phyloP scores from a whole-genome alignment of 345 rosid species.

The Linum tenue region DNA sequence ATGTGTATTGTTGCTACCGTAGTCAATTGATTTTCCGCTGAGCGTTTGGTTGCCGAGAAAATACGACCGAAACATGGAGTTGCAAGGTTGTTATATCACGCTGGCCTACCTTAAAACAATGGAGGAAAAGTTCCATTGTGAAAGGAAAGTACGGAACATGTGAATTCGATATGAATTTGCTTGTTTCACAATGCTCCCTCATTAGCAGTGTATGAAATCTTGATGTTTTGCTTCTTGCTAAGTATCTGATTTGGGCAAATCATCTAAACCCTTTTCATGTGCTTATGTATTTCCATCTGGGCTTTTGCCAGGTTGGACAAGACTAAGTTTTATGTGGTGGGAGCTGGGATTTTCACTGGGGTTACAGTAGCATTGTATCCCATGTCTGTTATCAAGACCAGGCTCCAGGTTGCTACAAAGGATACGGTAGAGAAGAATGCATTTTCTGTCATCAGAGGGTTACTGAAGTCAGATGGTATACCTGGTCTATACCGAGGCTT shows the following conservation, averaged over 20 bases:
- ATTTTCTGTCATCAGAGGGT: slow-evolving; percentile 65
- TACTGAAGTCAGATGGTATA: slow-evolving; percentile 45
- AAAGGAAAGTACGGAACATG: background rate
- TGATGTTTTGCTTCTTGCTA: background rate
- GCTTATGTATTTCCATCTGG: background rate
- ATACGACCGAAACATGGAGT: background rate
- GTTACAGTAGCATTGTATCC: slow-evolving; percentile 86
- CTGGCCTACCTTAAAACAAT: background rate
- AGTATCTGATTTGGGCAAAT: no score
- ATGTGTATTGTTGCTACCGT: background rate
- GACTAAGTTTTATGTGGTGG: slow-evolving; percentile 76
- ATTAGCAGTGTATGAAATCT: background rate
- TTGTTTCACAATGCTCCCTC: background rate
- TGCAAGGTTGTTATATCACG: background rate
- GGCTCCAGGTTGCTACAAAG: slow-evolving; percentile 90
- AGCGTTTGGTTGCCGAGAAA: background rate
- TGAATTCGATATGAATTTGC: no score
- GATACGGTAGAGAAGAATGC: slow-evolving; percentile 68
- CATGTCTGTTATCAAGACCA: slow-evolving; percentile 79
- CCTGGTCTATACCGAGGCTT: slow-evolving; percentile 83
- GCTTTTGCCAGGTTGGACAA: slow-evolving; percentile 70
- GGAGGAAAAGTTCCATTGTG: background rate
- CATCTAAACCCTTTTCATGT: no score
- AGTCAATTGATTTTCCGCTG: background rate
- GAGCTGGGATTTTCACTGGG: slow-evolving; percentile 97